Percentiles rank a stretch among this genome's conserved stretches.
Conservation (phyloP, 192 early-diverging fungal genomes). For the Podila clonocystis region DNA sequence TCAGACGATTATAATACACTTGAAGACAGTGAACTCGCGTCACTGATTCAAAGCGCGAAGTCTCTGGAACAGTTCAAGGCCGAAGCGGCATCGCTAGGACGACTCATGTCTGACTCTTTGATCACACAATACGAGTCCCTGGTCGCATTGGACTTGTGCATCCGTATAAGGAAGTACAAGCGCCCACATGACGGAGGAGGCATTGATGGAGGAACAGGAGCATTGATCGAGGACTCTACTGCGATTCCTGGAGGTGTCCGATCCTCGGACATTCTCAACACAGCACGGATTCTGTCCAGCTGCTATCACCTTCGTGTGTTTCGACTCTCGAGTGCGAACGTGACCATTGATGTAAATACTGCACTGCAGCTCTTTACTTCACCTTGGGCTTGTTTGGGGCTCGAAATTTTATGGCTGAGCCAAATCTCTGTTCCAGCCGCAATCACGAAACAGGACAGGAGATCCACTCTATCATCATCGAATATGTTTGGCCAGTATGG, state of each 20-base stretch:
- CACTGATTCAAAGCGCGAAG: slow-evolving; percentile 19
- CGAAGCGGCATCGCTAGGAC: slow-evolving; percentile 12
- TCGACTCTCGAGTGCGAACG: slow-evolving; percentile 26
- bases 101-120: slow-evolving; percentile 25
- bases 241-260: neutral
- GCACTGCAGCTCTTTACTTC: slow-evolving; percentile 14
- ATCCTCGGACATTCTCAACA: slow-evolving; percentile 16
- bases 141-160: slow-evolving; percentile 21
- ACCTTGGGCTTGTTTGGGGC: slow-evolving; percentile 33
- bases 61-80: slow-evolving; percentile 11
- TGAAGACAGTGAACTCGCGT: slow-evolving; percentile 27
- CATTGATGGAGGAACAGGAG: slow-evolving; percentile 1
- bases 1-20: slow-evolving; percentile 16
- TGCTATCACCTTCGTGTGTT: slow-evolving; percentile 22
- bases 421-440: slow-evolving; percentile 18
- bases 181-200: slow-evolving; percentile 21
- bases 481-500: slow-evolving; percentile 9
- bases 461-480: neutral
- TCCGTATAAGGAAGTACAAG: slow-evolving; percentile 2
- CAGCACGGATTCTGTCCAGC: slow-evolving; percentile 20
- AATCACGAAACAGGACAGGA: neutral
- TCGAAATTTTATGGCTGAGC: slow-evolving; percentile 20
- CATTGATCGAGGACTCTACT: neutral
- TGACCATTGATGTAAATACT: slow-evolving; percentile 17
- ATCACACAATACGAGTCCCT: slow-evolving; percentile 18